Conservation (phyloP, 2,329 filamentous ascomycete genomes). For the Falciphora oryzae region DNA sequence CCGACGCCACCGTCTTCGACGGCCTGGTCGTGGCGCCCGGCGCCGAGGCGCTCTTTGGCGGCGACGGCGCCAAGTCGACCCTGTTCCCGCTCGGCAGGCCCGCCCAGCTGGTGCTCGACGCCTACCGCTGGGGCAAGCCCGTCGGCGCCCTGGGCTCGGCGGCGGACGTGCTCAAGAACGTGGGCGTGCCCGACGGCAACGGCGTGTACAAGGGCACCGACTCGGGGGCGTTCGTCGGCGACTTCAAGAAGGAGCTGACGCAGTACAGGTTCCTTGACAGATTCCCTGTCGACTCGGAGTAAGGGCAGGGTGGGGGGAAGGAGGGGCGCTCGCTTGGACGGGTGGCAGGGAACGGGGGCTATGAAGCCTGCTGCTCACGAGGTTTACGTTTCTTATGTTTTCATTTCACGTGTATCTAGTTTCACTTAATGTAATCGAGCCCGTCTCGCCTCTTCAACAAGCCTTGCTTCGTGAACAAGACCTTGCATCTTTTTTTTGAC, state of each 20-base stretch:
- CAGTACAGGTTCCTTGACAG: slow-evolving; percentile 62
- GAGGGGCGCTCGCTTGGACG: too few species aligned
- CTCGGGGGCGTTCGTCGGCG: slow-evolving; percentile 32
- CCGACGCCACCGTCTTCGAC: slow-evolving; percentile 58
- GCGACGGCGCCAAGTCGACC: slow-evolving; percentile 34
- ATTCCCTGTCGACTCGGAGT: slow-evolving; percentile 48
- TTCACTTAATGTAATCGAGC: neutral
- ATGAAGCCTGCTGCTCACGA: neutral
- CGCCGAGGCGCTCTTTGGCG: slow-evolving; percentile 45
- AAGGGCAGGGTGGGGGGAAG: neutral
- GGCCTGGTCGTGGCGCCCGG: slow-evolving; percentile 55
- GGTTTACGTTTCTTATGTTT: neutral
- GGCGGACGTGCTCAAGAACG: slow-evolving; percentile 30
- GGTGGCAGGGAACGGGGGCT: too few species aligned
- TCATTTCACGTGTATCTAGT: neutral
- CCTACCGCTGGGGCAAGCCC: slow-evolving; percentile 66
- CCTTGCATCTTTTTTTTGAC: neutral
- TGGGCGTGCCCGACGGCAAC: slow-evolving; percentile 29
- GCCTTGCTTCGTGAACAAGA: too few species aligned
- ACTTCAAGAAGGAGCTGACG: slow-evolving; percentile 52
- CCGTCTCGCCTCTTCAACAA: neutral
- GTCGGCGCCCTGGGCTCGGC: slow-evolving; percentile 51
- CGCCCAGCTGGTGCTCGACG: slow-evolving; percentile 55
- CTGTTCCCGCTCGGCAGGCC: slow-evolving; percentile 61
- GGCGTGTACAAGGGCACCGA: slow-evolving; percentile 35